Conservation (phyloP, 139 green algal species). For the Yamagishiella unicocca region DNA sequence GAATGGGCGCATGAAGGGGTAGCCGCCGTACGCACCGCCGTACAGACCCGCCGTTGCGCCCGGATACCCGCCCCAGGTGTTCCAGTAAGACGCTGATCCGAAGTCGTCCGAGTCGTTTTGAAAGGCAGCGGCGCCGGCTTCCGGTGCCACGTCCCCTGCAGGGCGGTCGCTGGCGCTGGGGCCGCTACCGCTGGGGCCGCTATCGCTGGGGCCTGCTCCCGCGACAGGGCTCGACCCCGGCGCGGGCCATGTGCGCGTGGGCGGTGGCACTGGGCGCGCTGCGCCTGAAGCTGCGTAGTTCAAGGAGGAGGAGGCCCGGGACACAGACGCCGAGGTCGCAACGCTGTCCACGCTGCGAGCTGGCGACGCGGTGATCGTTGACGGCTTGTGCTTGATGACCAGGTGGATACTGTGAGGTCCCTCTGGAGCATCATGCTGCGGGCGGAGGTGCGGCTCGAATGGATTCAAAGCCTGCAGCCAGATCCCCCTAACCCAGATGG, state of each 20-base stretch:
- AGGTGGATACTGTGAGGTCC: conserved; percentile 71
- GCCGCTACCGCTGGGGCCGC: not conserved
- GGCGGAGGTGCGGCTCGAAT: no score
- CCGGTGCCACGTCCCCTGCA: not conserved
- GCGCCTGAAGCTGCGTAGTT: not conserved
- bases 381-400: conserved; percentile 65
- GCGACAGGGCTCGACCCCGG: not conserved
- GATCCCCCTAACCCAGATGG: not conserved
- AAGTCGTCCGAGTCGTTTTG: not conserved
- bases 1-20: not conserved
- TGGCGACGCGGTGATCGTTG: not conserved
- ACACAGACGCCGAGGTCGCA: not conserved
- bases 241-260: not conserved
- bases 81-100: not conserved
- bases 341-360: not conserved
- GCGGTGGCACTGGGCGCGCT: not conserved
- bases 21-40: not conserved
- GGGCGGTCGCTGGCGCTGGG: not conserved
- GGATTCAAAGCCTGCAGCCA: not conserved
- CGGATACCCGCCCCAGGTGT: not conserved
- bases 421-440: conserved; percentile 51
- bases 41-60: not conserved
- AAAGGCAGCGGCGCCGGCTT: not conserved
- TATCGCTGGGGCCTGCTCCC: not conserved
- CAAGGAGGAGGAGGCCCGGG: not conserved